Evolutionary conservation across 2,329 filamentous ascomycete genomes (phyloP), one percentile per base, ranked within the genome.

Genomic region (Verticillium longisporum): DNA sequence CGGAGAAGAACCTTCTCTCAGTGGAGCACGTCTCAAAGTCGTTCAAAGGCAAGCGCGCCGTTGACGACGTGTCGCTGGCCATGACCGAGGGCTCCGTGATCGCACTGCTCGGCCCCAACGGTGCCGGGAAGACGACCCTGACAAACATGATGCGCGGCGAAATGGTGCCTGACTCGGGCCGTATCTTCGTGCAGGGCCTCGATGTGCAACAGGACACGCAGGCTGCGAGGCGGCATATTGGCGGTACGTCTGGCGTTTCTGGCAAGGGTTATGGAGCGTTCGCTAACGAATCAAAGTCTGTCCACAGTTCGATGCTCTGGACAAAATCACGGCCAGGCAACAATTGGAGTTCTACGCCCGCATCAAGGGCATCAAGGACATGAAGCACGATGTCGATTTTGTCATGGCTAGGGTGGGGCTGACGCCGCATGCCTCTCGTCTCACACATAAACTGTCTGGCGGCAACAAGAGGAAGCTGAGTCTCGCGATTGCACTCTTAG

Each of bases 401-500:
- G 82, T 89, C 18, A 80, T 91, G 63, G 72, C 79, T 38, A 85
- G 86, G 1, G 87, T 90, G 5, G 88, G 88, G 1, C 76, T 91
- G 0, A 72, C 77, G 1, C 76, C 78, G 0, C 89, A 88, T 75
- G 77, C 81, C 14, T 74, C 81, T 31, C 81, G 87, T 32, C 85
- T 88, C 75, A 88, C 87, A 0, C 78, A 79, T 45, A 85, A 85
- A 64, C 79, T 91, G 0, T 89, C 86, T 0, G 88, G 89, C 13
- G 89, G 89, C 45, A 91, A 91, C 72, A 89, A 89, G 74, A 79
- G 89, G n/a, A 92, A 91, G 70, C 75, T 92, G 1, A 86, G 82
- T 7, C 79, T 91, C 0, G 88, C 84, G 1, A 90, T 91, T 58
- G 88, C 89, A 0, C 75, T 92, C 0, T 88, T 90, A 73, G 89